Conservation (phyloP, 78 protist species). For the Dictyostelium intermedium region DNA sequence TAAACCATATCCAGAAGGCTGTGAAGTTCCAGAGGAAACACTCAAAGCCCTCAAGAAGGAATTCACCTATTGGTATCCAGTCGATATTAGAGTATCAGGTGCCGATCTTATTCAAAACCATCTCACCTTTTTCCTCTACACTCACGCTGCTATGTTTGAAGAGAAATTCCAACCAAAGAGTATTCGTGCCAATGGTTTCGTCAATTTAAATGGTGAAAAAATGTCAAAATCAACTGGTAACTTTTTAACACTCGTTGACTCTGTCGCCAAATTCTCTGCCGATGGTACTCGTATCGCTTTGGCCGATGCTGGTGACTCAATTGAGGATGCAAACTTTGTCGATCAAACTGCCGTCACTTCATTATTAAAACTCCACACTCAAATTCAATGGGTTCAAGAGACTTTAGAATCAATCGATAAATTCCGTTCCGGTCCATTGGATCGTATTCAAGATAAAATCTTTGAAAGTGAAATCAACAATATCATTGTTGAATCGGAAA, state of each 20-base stretch:
- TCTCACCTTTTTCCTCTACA: slow-evolving; percentile 98
- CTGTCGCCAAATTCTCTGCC: slow-evolving; percentile 77
- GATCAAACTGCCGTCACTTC: slow-evolving; percentile 87
- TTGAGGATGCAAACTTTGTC: slow-evolving; percentile 99
- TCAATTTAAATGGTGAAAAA: slow-evolving; percentile 96
- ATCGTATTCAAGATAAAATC: slow-evolving; percentile 80
- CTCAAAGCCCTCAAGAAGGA: slow-evolving; percentile 88
- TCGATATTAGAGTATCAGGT: slow-evolving; percentile 98
- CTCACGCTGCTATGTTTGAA: slow-evolving; percentile 98
- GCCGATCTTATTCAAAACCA: slow-evolving; percentile 99
- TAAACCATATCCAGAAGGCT: slow-evolving; percentile 25
- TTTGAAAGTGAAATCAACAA: slow-evolving; percentile 84
- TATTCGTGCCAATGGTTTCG: slow-evolving; percentile 96
- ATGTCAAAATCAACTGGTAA: slow-evolving; percentile 99
- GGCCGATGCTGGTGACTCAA: slow-evolving; percentile 99
- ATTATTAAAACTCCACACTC: slow-evolving; percentile 92
- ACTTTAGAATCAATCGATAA: slow-evolving; percentile 10
- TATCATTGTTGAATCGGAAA: slow-evolving; percentile 61
- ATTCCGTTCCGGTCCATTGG: slow-evolving; percentile 17
- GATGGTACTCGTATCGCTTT: slow-evolving; percentile 98
- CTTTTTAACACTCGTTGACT: slow-evolving; percentile 94
- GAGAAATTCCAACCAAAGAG: slow-evolving; percentile 88
- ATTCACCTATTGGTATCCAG: slow-evolving; percentile 98
- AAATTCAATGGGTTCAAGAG: slow-evolving; percentile 89
- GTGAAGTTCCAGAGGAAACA: slow-evolving; percentile 69